Conservation (phyloP, 225 moss, liverwort and hornwort species). For the Asterella californica region DNA sequence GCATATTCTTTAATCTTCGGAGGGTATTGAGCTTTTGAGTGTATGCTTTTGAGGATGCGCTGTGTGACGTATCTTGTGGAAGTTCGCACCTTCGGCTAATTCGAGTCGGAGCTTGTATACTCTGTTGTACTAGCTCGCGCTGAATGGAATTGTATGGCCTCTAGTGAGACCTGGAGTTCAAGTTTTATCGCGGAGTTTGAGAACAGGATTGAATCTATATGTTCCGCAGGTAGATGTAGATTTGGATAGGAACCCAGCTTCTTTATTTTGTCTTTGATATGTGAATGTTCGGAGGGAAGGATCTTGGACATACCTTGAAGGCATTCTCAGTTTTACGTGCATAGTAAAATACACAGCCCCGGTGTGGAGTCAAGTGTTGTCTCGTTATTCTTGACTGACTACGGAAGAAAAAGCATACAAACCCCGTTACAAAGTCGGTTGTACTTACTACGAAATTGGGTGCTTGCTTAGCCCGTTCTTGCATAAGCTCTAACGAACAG, state of each 20-base stretch:
- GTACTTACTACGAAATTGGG: too few relatives aligned
- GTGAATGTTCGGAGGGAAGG: too few relatives aligned
- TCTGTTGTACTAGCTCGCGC: neutral
- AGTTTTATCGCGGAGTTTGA: neutral
- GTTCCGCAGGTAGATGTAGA: neutral
- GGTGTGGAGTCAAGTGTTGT: too few relatives aligned
- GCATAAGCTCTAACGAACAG: too few relatives aligned
- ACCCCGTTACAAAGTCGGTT: too few relatives aligned
- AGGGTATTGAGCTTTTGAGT: neutral
- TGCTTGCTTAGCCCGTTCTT: too few relatives aligned
- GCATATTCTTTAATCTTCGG: constrained; percentile 2
- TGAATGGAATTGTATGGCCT: neutral
- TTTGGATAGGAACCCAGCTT: neutral
- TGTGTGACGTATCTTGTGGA: neutral
- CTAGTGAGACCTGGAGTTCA: neutral
- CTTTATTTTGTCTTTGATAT: neutral
- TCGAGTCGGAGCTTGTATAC: constrained; percentile 4
- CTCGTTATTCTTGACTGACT: too few relatives aligned
- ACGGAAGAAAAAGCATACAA: too few relatives aligned
- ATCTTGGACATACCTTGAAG: neutral
- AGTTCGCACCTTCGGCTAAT: neutral
- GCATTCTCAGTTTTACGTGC: too few relatives aligned
- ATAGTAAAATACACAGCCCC: too few relatives aligned
- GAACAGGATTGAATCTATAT: neutral
- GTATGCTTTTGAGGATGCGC: neutral